These are phyloP conservation scores for Actinomortierella ambigua DNA, from an alignment of 371 early-diverging fungal species.

Conservation along the genomic window DNA sequence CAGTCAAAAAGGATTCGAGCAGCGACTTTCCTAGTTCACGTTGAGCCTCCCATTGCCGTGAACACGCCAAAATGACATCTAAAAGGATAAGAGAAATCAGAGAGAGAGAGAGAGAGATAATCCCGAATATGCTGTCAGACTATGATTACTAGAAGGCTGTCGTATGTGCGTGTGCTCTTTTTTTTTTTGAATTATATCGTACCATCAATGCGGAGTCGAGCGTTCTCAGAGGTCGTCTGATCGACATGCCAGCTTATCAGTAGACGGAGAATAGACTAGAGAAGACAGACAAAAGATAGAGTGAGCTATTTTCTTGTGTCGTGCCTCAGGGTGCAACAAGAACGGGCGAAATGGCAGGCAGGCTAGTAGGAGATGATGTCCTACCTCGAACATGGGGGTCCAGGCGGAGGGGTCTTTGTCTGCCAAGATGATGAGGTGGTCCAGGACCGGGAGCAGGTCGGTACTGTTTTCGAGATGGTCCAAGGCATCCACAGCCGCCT, in stretches of 20 bases:
- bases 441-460: conserved; percentile 14
- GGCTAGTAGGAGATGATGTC: too few relatives aligned
- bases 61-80: conserved; percentile 46
- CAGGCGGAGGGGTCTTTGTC: conserved; percentile 27
- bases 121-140: too few relatives aligned
- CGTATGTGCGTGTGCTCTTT: conserved; percentile 28
- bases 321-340: neutral
- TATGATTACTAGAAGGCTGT: too few relatives aligned
- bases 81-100: neutral
- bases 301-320: too few relatives aligned
- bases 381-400: conserved; percentile 34
- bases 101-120: too few relatives aligned
- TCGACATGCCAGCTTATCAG: conserved; percentile 77
- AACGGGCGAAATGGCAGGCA: neutral
- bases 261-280: conserved; percentile 66
- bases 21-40: conserved; percentile 29
- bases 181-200: conserved; percentile 4
- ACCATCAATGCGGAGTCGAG: conserved; percentile 52
- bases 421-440: conserved; percentile 20
- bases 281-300: neutral
- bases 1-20: conserved; percentile 31
- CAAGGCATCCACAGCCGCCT: conserved; percentile 13
- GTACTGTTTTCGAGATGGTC: conserved; percentile 22
- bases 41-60: conserved; percentile 19
- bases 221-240: conserved; percentile 46